Evolutionary conservation across 2,329 filamentous ascomycete genomes (phyloP).

Genomic region (Blastomyces silverae): DNA sequence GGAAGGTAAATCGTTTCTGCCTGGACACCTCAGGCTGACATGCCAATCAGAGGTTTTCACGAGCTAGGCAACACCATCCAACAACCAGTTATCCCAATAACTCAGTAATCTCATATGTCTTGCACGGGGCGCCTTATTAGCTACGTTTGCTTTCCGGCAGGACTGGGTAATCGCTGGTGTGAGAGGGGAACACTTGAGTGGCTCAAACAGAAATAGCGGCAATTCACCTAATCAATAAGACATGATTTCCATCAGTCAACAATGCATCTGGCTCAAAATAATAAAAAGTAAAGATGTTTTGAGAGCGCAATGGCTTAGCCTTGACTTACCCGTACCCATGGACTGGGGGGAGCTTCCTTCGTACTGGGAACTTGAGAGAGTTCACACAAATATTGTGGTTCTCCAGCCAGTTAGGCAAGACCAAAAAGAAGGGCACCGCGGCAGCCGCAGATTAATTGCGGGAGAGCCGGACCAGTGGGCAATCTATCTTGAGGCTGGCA

Average conservation of each 20-base stretch:
- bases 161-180: background rate
- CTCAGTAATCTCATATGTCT: slow-evolving; percentile 1
- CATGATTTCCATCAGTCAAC: background rate
- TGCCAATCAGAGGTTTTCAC: background rate
- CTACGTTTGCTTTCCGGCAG: background rate
- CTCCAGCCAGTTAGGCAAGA: too few relatives aligned
- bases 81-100: background rate
- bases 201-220: background rate
- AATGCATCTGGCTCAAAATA: too few relatives aligned
- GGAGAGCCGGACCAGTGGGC: background rate
- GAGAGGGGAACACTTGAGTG: background rate
- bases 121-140: background rate
- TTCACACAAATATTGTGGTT: background rate
- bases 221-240: background rate
- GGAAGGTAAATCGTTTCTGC: background rate
- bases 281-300: background rate
- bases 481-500: background rate
- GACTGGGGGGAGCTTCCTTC: background rate
- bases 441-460: background rate
- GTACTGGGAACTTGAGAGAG: background rate
- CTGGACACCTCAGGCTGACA: slow-evolving; percentile 6
- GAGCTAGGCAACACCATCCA: background rate
- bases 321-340: background rate
- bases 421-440: background rate
- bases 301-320: background rate